Conservation (phyloP, 345 rosid genomes). For the Brassica carinata region DNA sequence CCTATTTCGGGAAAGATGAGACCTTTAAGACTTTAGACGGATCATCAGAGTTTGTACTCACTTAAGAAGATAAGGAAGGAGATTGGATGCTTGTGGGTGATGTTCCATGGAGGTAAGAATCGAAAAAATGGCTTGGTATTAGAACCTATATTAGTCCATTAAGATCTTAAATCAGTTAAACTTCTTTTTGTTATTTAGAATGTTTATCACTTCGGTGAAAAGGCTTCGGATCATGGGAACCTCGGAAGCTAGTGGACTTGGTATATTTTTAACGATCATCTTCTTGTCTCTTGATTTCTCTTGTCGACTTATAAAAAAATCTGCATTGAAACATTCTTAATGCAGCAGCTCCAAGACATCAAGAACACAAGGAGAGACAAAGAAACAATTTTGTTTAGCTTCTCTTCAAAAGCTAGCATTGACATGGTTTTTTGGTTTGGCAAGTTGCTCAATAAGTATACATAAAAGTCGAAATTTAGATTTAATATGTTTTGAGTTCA, state of each 20-base stretch:
- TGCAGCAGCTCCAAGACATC: conserved; percentile 68
- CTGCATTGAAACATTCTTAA: not conserved
- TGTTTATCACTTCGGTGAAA: conserved; percentile 75
- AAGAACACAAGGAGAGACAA: conserved; percentile 56
- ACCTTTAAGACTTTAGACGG: conserved; percentile 67
- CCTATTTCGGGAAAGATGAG: conserved; percentile 10
- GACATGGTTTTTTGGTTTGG: conserved; percentile 6
- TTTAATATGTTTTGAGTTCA: not conserved
- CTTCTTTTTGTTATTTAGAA: conserved; percentile 42
- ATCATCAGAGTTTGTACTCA: conserved; percentile 81
- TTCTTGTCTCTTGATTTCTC: conserved; percentile 1
- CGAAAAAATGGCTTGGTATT: not conserved
- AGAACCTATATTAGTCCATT: not conserved
- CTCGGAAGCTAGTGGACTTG: conserved; percentile 82
- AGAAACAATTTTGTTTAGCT: conserved; percentile 59
- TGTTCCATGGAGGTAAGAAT: conserved; percentile 89
- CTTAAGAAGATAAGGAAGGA: conserved; percentile 93
- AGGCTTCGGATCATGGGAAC: conserved; percentile 91
- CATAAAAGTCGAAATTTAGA: conserved; percentile 15
- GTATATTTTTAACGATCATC: conserved; percentile 39
- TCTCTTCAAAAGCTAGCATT: conserved; percentile 1
- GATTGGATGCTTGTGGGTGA: conserved; percentile 99
- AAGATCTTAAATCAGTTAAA: not conserved
- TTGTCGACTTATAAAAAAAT: not conserved
- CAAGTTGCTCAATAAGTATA: conserved; percentile 15